Evolutionary conservation across 441 rosid genomes (phyloP).

Genomic region (Jatropha podagrica): DNA sequence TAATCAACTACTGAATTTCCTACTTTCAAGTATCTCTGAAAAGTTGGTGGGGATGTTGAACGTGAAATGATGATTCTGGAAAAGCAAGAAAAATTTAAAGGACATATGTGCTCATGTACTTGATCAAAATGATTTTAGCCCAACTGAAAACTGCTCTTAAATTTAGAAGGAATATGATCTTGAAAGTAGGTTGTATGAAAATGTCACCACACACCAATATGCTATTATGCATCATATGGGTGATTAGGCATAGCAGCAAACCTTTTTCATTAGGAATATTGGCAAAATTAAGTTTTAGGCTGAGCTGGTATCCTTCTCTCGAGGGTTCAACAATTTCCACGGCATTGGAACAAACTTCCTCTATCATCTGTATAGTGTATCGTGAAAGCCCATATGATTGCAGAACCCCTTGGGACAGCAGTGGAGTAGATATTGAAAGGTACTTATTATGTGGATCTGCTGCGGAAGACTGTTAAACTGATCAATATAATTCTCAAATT

Average conservation of each 20-base stretch:
- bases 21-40: not conserved
- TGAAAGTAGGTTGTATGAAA: not conserved
- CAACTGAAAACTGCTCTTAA: not conserved
- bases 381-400: conserved; percentile 43
- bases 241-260: conserved; percentile 25
- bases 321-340: conserved; percentile 75
- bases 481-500: conserved; percentile 1
- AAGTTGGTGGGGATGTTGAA: not conserved
- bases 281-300: conserved; percentile 54
- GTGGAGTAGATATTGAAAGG: conserved; percentile 69
- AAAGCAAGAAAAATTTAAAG: not conserved
- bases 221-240: not conserved
- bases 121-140: conserved; percentile 6
- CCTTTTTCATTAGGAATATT: conserved; percentile 72
- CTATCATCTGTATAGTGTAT: conserved; percentile 42
- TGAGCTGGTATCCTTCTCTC: conserved; percentile 75
- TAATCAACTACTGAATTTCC: conserved; percentile 1
- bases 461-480: conserved; percentile 49
- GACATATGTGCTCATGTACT: not conserved
- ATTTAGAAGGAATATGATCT: conserved; percentile 1
- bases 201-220: not conserved
- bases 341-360: conserved; percentile 52
- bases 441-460: conserved; percentile 48
- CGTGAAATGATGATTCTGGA: not conserved
- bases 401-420: conserved; percentile 50